Evolutionary conservation across 495 filamentous ascomycete species (phyloP), one percentile per base, ranked within the genome.

Genomic region (Penicillium longicatenatum): DNA sequence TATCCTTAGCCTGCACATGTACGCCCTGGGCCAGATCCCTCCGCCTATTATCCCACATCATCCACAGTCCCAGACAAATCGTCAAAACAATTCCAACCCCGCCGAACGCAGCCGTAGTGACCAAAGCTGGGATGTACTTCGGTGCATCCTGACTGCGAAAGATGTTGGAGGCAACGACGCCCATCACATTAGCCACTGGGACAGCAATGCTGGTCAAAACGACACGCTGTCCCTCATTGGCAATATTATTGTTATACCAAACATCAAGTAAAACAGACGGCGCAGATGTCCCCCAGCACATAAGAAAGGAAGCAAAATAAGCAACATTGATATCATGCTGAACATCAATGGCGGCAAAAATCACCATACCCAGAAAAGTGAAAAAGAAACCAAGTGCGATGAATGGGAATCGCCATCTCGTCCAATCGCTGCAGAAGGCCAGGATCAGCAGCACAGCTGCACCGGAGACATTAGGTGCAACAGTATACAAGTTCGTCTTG

Each of bases 191-290:
- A 3, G 89, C 89, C 8, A 91, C 68, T 0, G 89, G 89, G 0
- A 92, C 89, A 4, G 86, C 88, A 33, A 92, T 78, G 52, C 85
- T 87, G 0, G 89, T 92, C 20, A 92, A 70, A 0, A 86, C 77
- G 9, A 92, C 80, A 22, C 90, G 85, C 20, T 83, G 81, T 44
- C 86, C 84, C 70, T 92, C 90, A 60, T 92, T 82, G 1, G 89
- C 87, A 17, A 89, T 81, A 56, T 93, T 93, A 75, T 93, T 93
- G 66, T 89, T 91, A 66, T 89, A 90, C 88, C 85, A 87, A 17
- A 70, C 72, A 57, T 76, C 77, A 1, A 83, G 70, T 8, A 84
- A 65, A 4, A 84, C 80, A 1, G 78, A 82, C 2, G 81, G 81
- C 1, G 80, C 79, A 1, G 75, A 79, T 2, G 81, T 83, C 14